phyloP scores from a whole-genome alignment of 2,329 filamentous ascomycete species.

The Pseudocercospora musae region DNA sequence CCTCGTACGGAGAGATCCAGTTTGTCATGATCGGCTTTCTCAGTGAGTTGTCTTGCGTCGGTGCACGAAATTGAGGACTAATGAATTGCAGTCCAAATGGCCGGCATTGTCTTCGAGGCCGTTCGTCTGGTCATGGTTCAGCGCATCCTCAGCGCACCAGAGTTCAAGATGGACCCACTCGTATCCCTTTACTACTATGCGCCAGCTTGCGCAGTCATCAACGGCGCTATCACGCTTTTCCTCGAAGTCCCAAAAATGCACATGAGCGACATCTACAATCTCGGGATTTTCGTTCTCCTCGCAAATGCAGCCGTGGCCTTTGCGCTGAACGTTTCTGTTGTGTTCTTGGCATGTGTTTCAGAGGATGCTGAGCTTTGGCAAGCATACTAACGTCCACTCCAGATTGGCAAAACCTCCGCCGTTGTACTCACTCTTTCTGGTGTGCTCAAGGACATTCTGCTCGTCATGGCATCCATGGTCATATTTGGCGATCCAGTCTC shows the following conservation, averaged over 20 bases:
- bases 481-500: constrained; percentile 77
- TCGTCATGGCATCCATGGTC: constrained; percentile 74
- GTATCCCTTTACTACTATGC: constrained; percentile 90
- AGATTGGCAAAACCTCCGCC: constrained; percentile 86
- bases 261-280: constrained; percentile 68
- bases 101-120: constrained; percentile 77
- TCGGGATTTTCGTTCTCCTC: constrained; percentile 70
- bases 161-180: constrained; percentile 92
- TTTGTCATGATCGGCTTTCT: constrained; percentile 79
- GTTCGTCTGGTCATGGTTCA: constrained; percentile 81
- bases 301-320: constrained; percentile 76
- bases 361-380: not conserved
- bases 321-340: constrained; percentile 77
- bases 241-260: constrained; percentile 69
- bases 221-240: constrained; percentile 68
- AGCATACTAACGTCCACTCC: constrained; percentile 10
- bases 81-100: constrained; percentile 60
- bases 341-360: constrained; percentile 67
- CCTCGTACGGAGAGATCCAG: constrained; percentile 91
- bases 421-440: constrained; percentile 82
- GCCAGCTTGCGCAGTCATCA: constrained; percentile 78
- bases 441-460: constrained; percentile 82
- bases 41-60: constrained; percentile 7
- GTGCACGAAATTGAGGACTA: not conserved
- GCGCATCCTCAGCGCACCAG: constrained; percentile 72